Evolutionary conservation across 2,329 filamentous ascomycete species (phyloP).

Genomic region (Venturia asperata): DNA sequence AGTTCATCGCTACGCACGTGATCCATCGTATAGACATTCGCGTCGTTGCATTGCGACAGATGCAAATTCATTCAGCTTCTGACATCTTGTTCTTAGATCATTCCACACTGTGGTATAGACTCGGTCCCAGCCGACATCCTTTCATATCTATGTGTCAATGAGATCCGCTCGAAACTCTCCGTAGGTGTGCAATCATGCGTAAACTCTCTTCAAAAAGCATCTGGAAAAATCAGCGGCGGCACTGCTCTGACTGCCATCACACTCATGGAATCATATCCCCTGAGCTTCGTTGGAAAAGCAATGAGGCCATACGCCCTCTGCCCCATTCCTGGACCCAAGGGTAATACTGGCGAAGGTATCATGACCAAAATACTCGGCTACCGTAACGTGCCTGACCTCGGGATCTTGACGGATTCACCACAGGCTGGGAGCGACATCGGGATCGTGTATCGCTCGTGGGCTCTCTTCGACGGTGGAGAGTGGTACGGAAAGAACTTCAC

Average conservation of each 20-base stretch:
- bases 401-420: constrained; percentile 49
- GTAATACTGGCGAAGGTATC: constrained; percentile 30
- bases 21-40: neutral
- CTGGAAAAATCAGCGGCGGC: constrained; percentile 47
- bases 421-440: constrained; percentile 48
- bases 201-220: constrained; percentile 46
- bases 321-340: constrained; percentile 26
- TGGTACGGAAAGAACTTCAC: constrained; percentile 53
- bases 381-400: constrained; percentile 48
- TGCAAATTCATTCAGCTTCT: neutral
- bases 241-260: constrained; percentile 59
- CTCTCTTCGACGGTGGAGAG: constrained; percentile 44
- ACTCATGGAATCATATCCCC: constrained; percentile 42
- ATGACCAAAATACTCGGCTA: constrained; percentile 44
- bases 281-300: constrained; percentile 41
- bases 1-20: constrained; percentile 23
- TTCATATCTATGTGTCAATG: constrained; percentile 43
- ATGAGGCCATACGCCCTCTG: constrained; percentile 47
- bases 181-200: constrained; percentile 46
- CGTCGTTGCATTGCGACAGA: neutral
- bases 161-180: constrained; percentile 46
- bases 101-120: constrained; percentile 55
- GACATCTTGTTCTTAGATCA: constrained; percentile 37
- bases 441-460: constrained; percentile 55
- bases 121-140: constrained; percentile 55